These are phyloP conservation scores for Kwoniella europaea DNA, from an alignment of 768 basidiomycete genomes.

Conservation along the genomic window DNA sequence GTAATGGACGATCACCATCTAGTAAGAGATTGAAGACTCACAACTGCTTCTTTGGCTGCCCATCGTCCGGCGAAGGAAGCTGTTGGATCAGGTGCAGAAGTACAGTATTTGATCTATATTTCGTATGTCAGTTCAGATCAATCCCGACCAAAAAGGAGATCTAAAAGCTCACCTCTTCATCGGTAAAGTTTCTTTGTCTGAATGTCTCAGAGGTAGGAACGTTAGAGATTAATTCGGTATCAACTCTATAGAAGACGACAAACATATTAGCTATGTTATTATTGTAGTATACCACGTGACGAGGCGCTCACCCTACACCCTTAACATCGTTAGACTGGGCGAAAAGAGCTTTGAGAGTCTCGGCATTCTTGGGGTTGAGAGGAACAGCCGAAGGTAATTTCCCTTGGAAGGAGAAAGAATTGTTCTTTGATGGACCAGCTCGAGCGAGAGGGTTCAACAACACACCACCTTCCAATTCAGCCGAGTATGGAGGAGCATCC, in stretches of 20 bases:
- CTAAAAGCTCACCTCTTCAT: slow-evolving; percentile 64
- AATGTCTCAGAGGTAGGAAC: slow-evolving; percentile 91
- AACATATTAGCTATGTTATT: slow-evolving; percentile 18
- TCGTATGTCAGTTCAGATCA: slow-evolving; percentile 2
- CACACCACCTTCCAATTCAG: slow-evolving; percentile 82
- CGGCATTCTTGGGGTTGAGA: slow-evolving; percentile 71
- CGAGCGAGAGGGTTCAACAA: slow-evolving; percentile 91
- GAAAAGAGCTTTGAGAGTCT: slow-evolving; percentile 67
- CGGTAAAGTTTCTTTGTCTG: slow-evolving; percentile 89
- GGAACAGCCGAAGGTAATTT: slow-evolving; percentile 64
- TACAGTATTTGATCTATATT: slow-evolving; percentile 73
- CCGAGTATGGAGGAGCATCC: slow-evolving; percentile 83
- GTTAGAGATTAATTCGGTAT: slow-evolving; percentile 82
- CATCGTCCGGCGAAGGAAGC: slow-evolving; percentile 96
- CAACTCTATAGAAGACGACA: slow-evolving; percentile 37
- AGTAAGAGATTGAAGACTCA: too few species aligned
- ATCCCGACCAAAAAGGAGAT: not conserved
- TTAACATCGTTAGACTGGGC: slow-evolving; percentile 63
- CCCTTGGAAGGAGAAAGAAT: slow-evolving; percentile 78
- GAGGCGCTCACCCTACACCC: slow-evolving; percentile 69
- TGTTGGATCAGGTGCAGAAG: slow-evolving; percentile 76
- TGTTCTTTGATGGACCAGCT: slow-evolving; percentile 74
- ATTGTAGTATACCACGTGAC: not conserved
- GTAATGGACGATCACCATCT: too few species aligned
- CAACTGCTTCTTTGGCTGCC: slow-evolving; percentile 88